These are phyloP conservation scores for Termitomyces sp. DNA, from an alignment of 768 basidiomycete species.

Conservation along the genomic window DNA sequence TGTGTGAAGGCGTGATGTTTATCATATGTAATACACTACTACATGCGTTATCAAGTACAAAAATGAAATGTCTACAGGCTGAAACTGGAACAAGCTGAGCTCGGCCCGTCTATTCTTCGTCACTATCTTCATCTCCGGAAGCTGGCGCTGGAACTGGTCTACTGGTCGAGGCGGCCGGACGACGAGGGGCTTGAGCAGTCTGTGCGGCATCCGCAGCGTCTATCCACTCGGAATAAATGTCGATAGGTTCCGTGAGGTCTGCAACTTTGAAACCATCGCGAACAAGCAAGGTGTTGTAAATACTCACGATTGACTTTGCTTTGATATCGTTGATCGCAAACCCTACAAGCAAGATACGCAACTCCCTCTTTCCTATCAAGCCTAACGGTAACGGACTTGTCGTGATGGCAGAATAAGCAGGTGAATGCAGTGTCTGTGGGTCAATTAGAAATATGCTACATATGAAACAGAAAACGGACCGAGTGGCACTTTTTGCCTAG, in stretches of 20 bases:
- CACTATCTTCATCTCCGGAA: conserved; percentile 48
- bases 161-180: conserved; percentile 58
- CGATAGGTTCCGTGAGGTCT: conserved; percentile 87
- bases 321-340: conserved; percentile 86
- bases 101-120: conserved; percentile 36
- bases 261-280: conserved; percentile 9
- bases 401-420: conserved; percentile 87
- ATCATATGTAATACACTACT: conserved; percentile 13
- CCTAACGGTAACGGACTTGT: conserved; percentile 83
- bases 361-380: conserved; percentile 84
- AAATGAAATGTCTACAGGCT: conserved; percentile 11
- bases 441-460: not conserved
- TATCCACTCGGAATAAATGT: conserved; percentile 91
- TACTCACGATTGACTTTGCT: conserved; percentile 81
- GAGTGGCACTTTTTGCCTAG: conserved; percentile 66
- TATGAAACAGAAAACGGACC: conserved; percentile 42
- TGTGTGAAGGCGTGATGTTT: conserved; percentile 5
- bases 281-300: conserved; percentile 1
- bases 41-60: conserved; percentile 12
- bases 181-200: conserved; percentile 47
- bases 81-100: conserved; percentile 2
- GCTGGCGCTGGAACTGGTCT: conserved; percentile 41
- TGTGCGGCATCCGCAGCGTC: conserved; percentile 85
- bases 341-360: conserved; percentile 75
- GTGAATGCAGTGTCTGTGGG: conserved; percentile 75